Percentiles rank a stretch among this genome's conserved stretches.
These are phyloP conservation scores for Delonix regia DNA, from an alignment of 306 rosid species.

Conservation along the genomic window DNA sequence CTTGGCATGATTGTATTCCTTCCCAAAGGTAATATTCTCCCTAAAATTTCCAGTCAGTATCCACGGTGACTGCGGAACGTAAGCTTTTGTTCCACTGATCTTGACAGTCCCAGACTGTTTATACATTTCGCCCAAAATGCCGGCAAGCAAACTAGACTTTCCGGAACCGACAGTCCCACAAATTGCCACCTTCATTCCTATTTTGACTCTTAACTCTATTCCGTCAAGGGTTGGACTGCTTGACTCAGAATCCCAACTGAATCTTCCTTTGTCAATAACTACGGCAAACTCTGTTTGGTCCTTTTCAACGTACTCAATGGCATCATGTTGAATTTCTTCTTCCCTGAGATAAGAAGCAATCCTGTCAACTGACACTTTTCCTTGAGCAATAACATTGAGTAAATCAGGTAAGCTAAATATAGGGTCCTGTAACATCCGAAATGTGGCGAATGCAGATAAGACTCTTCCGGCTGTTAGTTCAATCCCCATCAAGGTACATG, in stretches of 20 bases:
- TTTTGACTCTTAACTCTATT: constrained; percentile 69
- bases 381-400: constrained; percentile 85
- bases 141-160: constrained; percentile 79
- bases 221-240: constrained; percentile 63
- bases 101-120: constrained; percentile 72
- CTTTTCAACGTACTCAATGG: constrained; percentile 62
- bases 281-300: constrained; percentile 62
- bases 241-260: constrained; percentile 81
- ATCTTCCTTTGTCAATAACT: constrained; percentile 72
- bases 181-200: constrained; percentile 95
- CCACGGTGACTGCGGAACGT: constrained; percentile 95
- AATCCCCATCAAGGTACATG: constrained; percentile 78
- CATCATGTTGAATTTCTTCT: constrained; percentile 79
- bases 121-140: constrained; percentile 80
- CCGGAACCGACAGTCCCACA: constrained; percentile 97
- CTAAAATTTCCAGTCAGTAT: constrained; percentile 83
- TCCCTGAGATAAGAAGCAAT: constrained; percentile 70
- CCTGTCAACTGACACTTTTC: constrained; percentile 87
- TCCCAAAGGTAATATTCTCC: constrained; percentile 87
- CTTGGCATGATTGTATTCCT: constrained; percentile 53
- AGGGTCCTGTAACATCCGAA: constrained; percentile 91
- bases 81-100: constrained; percentile 92
- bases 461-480: constrained; percentile 91
- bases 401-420: constrained; percentile 85
- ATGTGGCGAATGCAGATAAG: constrained; percentile 88